These are phyloP conservation scores for Paramecium bursaria DNA, from an alignment of 73 alveolate species.

Conservation along the genomic window DNA sequence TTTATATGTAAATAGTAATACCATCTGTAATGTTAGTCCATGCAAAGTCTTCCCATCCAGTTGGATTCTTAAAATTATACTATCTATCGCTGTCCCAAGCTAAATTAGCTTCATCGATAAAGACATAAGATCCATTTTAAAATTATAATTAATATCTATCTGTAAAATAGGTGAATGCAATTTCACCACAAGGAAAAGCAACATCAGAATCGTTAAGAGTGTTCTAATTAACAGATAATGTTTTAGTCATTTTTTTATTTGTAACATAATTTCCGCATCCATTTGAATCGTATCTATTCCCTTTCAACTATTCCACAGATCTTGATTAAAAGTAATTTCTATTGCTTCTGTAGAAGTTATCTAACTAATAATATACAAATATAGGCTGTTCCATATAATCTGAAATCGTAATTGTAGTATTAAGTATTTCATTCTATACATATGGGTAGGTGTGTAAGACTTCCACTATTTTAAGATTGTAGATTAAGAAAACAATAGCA, in stretches of 20 bases:
- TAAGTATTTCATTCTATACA: too few relatives aligned
- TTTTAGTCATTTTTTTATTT: slow-evolving; percentile 44
- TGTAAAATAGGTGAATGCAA: slow-evolving; percentile 53
- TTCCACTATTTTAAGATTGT: slow-evolving; percentile 38
- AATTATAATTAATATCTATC: slow-evolving; percentile 71
- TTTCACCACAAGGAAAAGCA: slow-evolving; percentile 46
- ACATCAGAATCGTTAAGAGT: neutral
- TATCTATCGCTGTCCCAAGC: slow-evolving; percentile 89
- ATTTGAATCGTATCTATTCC: slow-evolving; percentile 8
- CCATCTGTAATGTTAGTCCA: slow-evolving; percentile 88
- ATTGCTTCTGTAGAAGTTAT: slow-evolving; percentile 61
- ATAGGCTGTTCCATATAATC: slow-evolving; percentile 60
- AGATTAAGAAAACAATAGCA: slow-evolving; percentile 38
- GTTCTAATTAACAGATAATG: neutral
- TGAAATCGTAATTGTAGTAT: slow-evolving; percentile 5
- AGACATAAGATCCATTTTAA: slow-evolving; percentile 54
- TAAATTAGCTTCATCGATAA: slow-evolving; percentile 75
- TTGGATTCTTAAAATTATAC: slow-evolving; percentile 78
- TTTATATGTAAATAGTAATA: neutral
- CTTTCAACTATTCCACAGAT: slow-evolving; percentile 46
- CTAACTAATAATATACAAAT: slow-evolving; percentile 59
- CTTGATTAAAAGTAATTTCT: slow-evolving; percentile 68
- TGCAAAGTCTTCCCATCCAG: slow-evolving; percentile 71
- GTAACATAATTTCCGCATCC: slow-evolving; percentile 55
- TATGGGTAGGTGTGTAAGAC: too few relatives aligned